A percentile compares a stretch with the other conserved stretches of the same genome.
Evolutionary conservation across 352 stramenopile genomes (phyloP).

Genomic region (Phytopythium ostracodes): DNA sequence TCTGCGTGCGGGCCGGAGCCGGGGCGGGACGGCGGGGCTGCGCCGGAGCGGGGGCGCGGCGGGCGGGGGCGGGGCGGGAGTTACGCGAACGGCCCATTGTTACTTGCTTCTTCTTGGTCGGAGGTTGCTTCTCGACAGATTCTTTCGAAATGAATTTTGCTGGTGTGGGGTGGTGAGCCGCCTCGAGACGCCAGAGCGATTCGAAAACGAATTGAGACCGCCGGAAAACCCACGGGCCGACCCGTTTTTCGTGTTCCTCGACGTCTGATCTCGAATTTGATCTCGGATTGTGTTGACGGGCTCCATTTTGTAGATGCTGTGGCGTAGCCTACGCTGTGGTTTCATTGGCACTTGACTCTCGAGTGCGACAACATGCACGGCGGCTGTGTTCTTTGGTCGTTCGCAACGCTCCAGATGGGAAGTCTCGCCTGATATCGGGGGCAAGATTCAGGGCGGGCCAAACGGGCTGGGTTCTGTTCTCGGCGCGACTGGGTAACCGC

Average conservation of each 20-base stretch:
- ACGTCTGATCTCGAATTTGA: no score
- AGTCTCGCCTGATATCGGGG: background rate
- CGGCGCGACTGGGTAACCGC: no score
- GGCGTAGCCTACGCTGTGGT: no score
- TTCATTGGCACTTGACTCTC: no score
- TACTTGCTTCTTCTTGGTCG: no score
- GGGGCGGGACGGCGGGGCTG: conserved; percentile 30
- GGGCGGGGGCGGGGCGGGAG: conserved; percentile 39
- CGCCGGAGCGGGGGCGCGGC: conserved; percentile 35
- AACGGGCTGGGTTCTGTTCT: background rate
- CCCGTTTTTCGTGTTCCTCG: no score
- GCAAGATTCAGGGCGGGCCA: no score
- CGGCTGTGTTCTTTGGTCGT: no score
- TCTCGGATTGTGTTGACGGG: no score
- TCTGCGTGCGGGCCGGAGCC: conserved; percentile 46
- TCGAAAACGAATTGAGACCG: background rate
- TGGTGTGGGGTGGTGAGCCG: background rate
- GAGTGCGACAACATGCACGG: no score
- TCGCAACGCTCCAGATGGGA: no score
- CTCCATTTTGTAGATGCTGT: no score
- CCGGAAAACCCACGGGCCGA: background rate
- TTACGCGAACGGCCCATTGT: conserved; percentile 76
- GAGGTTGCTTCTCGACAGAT: conserved; percentile 9
- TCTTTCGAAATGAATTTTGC: conserved; percentile 9
- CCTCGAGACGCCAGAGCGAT: background rate